Base-by-base conservation (phyloP, 2,329 filamentous ascomycete genomes). In the Nemania sp. region DNA sequence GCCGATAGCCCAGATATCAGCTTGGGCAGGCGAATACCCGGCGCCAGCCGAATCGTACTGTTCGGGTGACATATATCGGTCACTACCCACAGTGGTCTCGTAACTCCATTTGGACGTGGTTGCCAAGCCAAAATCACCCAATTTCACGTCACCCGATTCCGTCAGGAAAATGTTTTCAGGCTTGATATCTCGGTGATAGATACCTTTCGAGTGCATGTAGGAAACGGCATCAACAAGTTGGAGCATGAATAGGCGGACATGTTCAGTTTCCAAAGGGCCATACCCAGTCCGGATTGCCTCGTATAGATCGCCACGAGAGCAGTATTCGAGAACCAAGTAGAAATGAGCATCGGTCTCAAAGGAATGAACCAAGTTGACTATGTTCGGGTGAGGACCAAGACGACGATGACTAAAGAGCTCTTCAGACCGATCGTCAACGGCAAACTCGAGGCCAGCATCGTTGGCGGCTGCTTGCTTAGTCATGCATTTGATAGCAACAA, bases 51-150 rank as follows among this genome's bases (percentile, higher is more conserved):
- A 94, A 79, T 98, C 95, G 76, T 96, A 98, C 81, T 99, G 96
- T 82, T 99, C 96, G 5, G 96, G 96, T 64, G 96, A 94, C 96
- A 99, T 99, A 84, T 99, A 99, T 64, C 96, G 93, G 79, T 99
- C 96, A 79, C 96, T 98, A 73, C 96, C 96, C 54, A 99, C 96
- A 70, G 93, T 96, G 71, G 92, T 91, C 84, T 99, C 96, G 75
- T 92, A 92, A 26, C 93, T 97, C 94, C 93, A 97, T 74, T 90
- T 86, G 69, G 97, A 93, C 6, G 90, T 92, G 11, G 95, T 98
- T 59, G 94, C 94, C 70, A 99, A 86, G 62, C 96, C 96, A 79
- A 98, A 97, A 81, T 99, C 96, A 76, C 96, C 96, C 41, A 99
- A 89, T 84, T 99, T 99, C 92, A 98, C 92, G 45, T 91, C 87